Evolutionary conservation across 768 basidiomycete genomes (phyloP).

Genomic region (Hydnomerulius pinastri): DNA sequence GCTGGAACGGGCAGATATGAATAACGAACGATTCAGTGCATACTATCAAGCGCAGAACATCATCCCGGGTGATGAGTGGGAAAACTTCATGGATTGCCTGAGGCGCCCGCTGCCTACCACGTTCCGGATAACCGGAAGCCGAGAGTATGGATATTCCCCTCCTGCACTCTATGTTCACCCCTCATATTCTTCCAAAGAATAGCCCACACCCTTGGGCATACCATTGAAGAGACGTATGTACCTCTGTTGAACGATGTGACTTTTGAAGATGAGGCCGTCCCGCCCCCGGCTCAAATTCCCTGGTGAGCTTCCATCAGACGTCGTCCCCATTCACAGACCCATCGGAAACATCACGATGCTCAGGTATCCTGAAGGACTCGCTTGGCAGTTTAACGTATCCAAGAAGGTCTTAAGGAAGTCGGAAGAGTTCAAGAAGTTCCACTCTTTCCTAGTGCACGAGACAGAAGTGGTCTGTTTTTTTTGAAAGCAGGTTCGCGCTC

Average conservation of each 20-base stretch:
- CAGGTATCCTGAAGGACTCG: slow-evolving; percentile 94
- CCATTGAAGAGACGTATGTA: slow-evolving; percentile 77
- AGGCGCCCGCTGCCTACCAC: slow-evolving; percentile 85
- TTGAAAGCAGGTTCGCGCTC: background rate
- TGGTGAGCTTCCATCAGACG: slow-evolving; percentile 61
- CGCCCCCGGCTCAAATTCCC: slow-evolving; percentile 79
- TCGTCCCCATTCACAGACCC: background rate
- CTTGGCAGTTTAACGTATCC: slow-evolving; percentile 94
- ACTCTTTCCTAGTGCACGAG: slow-evolving; percentile 95
- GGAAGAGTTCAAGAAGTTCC: slow-evolving; percentile 91
- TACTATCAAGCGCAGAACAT: slow-evolving; percentile 82
- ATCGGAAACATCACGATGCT: background rate
- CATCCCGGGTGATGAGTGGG: slow-evolving; percentile 80
- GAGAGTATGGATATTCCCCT: slow-evolving; percentile 56
- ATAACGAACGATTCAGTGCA: slow-evolving; percentile 63
- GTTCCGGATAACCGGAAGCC: slow-evolving; percentile 87
- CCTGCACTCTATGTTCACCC: background rate
- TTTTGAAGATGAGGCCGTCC: slow-evolving; percentile 74
- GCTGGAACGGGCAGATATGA: slow-evolving; percentile 64
- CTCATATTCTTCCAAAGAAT: slow-evolving; percentile 43
- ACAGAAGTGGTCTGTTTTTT: slow-evolving; percentile 84
- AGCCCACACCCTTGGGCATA: slow-evolving; percentile 74
- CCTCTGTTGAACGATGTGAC: slow-evolving; percentile 70
- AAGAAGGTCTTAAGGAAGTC: slow-evolving; percentile 87
- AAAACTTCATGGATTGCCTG: slow-evolving; percentile 62